phyloP scores from a whole-genome alignment of 768 basidiomycete genomes.

The Kwoniella pini region DNA sequence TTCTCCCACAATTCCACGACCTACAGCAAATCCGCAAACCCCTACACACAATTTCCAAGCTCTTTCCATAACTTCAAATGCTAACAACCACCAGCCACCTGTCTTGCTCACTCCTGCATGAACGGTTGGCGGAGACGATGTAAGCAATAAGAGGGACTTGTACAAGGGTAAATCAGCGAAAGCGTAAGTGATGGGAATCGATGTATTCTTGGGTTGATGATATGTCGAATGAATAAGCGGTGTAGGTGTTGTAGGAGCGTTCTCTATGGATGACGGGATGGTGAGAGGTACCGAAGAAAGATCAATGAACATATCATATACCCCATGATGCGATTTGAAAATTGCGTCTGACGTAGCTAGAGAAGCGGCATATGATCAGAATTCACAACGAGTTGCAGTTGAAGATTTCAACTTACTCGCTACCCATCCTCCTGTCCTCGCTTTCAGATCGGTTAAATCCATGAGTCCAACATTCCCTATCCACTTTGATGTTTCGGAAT shows the following conservation, averaged over 20 bases:
- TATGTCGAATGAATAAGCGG: constrained; percentile 10
- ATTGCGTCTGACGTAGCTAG: constrained; percentile 52
- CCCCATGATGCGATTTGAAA: constrained; percentile 38
- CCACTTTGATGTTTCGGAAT: constrained; percentile 21
- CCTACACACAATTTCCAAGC: constrained; percentile 50
- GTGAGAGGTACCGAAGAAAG: constrained; percentile 32
- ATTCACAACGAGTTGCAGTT: not conserved
- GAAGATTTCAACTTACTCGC: constrained; percentile 49
- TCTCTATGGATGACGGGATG: not conserved
- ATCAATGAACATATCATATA: constrained; percentile 51
- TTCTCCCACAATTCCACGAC: constrained; percentile 24
- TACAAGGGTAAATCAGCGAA: constrained; percentile 48
- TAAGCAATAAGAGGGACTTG: constrained; percentile 32
- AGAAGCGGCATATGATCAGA: not conserved
- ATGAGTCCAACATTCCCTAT: constrained; percentile 51
- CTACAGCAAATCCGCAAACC: constrained; percentile 49
- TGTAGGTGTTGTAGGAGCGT: not conserved
- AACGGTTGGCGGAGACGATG: constrained; percentile 24
- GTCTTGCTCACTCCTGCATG: constrained; percentile 18
- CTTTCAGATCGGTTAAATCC: constrained; percentile 39
- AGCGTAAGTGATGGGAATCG: constrained; percentile 33
- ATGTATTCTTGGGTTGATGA: constrained; percentile 11
- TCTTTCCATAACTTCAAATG: constrained; percentile 34
- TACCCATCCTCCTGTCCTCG: constrained; percentile 44
- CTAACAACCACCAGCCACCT: constrained; percentile 43